Base-by-base conservation (phyloP, 2,329 filamentous ascomycete species). In the Mariannaea elegans region DNA sequence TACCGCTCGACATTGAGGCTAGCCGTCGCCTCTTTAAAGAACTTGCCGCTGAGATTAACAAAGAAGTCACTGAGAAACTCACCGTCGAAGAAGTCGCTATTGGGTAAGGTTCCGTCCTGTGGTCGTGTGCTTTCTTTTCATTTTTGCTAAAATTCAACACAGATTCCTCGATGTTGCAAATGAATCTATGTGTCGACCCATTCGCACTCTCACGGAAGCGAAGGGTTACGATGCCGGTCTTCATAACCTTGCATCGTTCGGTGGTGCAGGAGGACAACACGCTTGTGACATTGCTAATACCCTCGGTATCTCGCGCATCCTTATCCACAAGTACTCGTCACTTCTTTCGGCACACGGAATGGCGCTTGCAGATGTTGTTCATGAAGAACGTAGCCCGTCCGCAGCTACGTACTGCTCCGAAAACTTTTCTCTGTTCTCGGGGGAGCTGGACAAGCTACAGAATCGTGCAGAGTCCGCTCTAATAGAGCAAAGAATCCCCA, bases 321-420 rank as follows among this genome's bases (percentile, higher is more conserved):
- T 97, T 14, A 84, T 97, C 2, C 93, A 96, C 75, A 83, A 90
- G 46, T 95, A 96, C 74, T 95, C 92, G 0, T 95, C 91, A 0
- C 90, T 97, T 1, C 81, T 97, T 1, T 96, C 92, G 0, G 93
- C 93, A 0, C 96, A 96, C 68, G 93, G 93, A 10, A 95, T 97
- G 91, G 92, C 93, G 1, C 79, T 97, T 4, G 93, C 93, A 6
- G 93, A 97, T 70, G 92, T 97, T 0, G 93, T 97, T 0, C 91
- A 97, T 65, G 94, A 97, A 77, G 91, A 93, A 71, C 90, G 90
- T 4, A 84, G 87, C 38, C 87, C 87, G 4, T 79, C 81, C 14
- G 78, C 88, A 7, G 88, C 86, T 84, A 81, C 82, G 9, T 86
- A 88, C 23, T 72, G 82, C 14, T 81, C 82, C 39, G 81, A 83